These are phyloP conservation scores for Dendrobium officinale DNA, from an alignment of 106 monocot genomes.

Conservation along the genomic window DNA sequence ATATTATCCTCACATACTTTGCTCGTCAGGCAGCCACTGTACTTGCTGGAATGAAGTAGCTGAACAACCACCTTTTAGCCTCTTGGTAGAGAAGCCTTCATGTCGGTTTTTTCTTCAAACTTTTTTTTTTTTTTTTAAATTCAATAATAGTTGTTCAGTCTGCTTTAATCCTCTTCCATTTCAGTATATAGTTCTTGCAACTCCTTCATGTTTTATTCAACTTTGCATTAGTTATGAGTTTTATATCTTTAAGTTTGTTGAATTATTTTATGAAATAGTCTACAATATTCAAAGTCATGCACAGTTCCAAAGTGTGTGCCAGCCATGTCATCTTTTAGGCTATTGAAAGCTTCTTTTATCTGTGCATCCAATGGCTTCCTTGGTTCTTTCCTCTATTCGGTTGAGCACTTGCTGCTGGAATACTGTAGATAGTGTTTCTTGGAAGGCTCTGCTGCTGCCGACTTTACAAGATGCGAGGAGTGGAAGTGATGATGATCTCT, in stretches of 20 bases:
- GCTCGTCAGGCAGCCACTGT: constrained; percentile 77
- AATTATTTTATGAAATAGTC: background rate
- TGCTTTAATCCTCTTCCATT: too few relatives aligned
- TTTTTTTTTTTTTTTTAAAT: too few relatives aligned
- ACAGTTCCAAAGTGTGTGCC: background rate
- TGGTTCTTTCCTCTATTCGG: background rate
- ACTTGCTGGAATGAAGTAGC: constrained; percentile 42
- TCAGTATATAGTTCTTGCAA: background rate
- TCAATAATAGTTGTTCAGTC: too few relatives aligned
- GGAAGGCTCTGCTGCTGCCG: too few relatives aligned
- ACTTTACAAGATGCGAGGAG: too few relatives aligned
- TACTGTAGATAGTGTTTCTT: background rate
- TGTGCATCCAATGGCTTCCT: constrained; percentile 3
- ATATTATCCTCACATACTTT: constrained; percentile 87
- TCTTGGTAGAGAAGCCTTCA: background rate
- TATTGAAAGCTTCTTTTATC: background rate
- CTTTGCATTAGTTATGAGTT: background rate
- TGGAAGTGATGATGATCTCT: too few relatives aligned
- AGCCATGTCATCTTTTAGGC: background rate
- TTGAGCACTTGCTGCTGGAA: background rate
- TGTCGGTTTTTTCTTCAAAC: background rate
- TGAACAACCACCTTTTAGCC: background rate
- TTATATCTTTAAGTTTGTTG: background rate
- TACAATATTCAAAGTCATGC: background rate
- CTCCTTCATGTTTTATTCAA: background rate